Percentiles rank a stretch among this genome's conserved stretches.
phyloP scores from a whole-genome alignment of 1,284 basidiomycete genomes.

The Albatrellus sp. region DNA sequence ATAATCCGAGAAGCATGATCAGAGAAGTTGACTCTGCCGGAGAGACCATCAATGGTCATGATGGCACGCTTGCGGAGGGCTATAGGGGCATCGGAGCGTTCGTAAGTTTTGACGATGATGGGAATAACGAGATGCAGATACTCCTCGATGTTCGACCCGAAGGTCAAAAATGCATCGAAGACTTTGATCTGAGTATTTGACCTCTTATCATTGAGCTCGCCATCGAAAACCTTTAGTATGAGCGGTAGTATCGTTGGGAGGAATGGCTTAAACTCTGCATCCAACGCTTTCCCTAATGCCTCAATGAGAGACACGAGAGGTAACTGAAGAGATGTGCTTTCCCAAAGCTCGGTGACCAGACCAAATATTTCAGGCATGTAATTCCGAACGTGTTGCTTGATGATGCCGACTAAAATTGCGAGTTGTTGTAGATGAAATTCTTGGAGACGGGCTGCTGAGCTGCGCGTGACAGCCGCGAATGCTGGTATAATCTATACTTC shows the following conservation, averaged over 20 bases:
- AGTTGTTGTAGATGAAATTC: conserved; percentile 96
- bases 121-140: conserved; percentile 96
- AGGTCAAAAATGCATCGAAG: conserved; percentile 88
- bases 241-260: conserved; percentile 88
- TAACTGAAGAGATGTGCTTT: conserved; percentile 75
- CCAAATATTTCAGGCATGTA: conserved; percentile 77
- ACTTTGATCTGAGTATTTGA: conserved; percentile 80
- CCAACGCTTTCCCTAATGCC: conserved; percentile 88
- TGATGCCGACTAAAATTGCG: conserved; percentile 90
- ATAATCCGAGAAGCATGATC: conserved; percentile 97
- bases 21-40: conserved; percentile 94
- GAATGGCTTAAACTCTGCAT: conserved; percentile 97
- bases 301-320: conserved; percentile 93
- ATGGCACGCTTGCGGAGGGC: conserved; percentile 82
- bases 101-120: conserved; percentile 87
- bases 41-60: conserved; percentile 84
- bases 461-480: conserved; percentile 82
- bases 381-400: conserved; percentile 96
- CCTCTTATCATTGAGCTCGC: conserved; percentile 70
- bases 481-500: conserved; percentile 84
- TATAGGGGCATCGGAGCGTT: conserved; percentile 68
- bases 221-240: conserved; percentile 86
- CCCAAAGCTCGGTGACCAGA: conserved; percentile 85
- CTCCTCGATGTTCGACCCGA: conserved; percentile 95
- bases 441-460: conserved; percentile 72